A percentile compares a stretch with the other conserved stretches of the same genome.
These are phyloP conservation scores for Saccharomyces eubayanus DNA, from an alignment of 805 yeast genomes.

Conservation along the genomic window DNA sequence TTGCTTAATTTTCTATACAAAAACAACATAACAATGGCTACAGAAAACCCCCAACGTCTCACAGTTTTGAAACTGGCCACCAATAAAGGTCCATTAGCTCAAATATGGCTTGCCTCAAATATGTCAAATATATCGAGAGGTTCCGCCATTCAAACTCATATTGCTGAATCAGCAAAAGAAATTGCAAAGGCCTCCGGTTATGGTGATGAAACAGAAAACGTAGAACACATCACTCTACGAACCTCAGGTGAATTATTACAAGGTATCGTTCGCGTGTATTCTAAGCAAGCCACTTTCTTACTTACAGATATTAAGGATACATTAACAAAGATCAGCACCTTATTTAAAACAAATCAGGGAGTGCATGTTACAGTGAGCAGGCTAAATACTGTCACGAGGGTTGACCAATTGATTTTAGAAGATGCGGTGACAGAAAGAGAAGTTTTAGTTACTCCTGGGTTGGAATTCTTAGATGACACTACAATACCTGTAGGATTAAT, in stretches of 20 bases:
- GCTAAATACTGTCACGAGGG: slow-evolving; percentile 51
- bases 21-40: not conserved
- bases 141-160: slow-evolving; percentile 66
- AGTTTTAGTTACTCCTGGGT: slow-evolving; percentile 58
- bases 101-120: slow-evolving; percentile 89
- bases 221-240: slow-evolving; percentile 64
- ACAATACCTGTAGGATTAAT: slow-evolving; percentile 11
- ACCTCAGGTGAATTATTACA: slow-evolving; percentile 78
- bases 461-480: slow-evolving; percentile 26
- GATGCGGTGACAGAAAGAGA: slow-evolving; percentile 78
- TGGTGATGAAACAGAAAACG: slow-evolving; percentile 13
- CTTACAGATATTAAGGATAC: slow-evolving; percentile 79
- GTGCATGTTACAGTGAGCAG: slow-evolving; percentile 51
- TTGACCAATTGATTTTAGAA: slow-evolving; percentile 52
- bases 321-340: slow-evolving; percentile 57
- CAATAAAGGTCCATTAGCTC: slow-evolving; percentile 77
- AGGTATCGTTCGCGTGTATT: slow-evolving; percentile 81
- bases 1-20: not conserved
- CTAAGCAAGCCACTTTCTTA: slow-evolving; percentile 74
- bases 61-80: slow-evolving; percentile 28
- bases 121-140: slow-evolving; percentile 33
- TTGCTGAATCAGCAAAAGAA: slow-evolving; percentile 57
- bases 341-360: slow-evolving; percentile 42
- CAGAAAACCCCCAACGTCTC: slow-evolving; percentile 1
- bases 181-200: slow-evolving; percentile 41